Percentiles rank a stretch among this genome's conserved stretches.
Conservation (phyloP, 495 filamentous ascomycete genomes). For the Bacidia rubella region DNA sequence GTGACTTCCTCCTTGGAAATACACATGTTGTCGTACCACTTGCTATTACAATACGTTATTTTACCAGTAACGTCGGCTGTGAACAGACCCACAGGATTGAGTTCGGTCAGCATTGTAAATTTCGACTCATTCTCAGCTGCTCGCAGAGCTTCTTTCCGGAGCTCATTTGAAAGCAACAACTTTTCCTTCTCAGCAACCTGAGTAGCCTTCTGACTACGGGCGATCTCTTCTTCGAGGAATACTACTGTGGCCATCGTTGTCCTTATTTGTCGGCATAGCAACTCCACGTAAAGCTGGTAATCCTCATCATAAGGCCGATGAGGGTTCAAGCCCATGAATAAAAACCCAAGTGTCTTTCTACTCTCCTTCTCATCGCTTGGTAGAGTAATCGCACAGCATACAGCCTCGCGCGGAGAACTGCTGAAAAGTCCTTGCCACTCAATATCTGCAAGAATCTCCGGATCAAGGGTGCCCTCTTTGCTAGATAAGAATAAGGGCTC, state of each 20-base stretch:
- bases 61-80: constrained; percentile 48
- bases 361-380: constrained; percentile 38
- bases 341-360: constrained; percentile 44
- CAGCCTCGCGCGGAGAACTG: constrained; percentile 47
- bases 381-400: constrained; percentile 57
- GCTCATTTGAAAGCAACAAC: constrained; percentile 51
- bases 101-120: constrained; percentile 63
- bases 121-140: constrained; percentile 56
- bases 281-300: constrained; percentile 53
- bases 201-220: constrained; percentile 50
- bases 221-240: constrained; percentile 61
- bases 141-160: constrained; percentile 52
- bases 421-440: constrained; percentile 52
- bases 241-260: constrained; percentile 61
- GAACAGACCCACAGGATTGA: constrained; percentile 59
- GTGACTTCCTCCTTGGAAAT: constrained; percentile 37
- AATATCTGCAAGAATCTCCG: constrained; percentile 43
- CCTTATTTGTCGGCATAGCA: constrained; percentile 54
- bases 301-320: constrained; percentile 55
- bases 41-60: constrained; percentile 60
- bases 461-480: constrained; percentile 43
- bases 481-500: constrained; percentile 44
- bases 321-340: constrained; percentile 57
- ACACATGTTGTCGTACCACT: constrained; percentile 53
- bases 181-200: constrained; percentile 50